Conservation (phyloP, 345 rosid species). For the Euphorbia tirucalli region DNA sequence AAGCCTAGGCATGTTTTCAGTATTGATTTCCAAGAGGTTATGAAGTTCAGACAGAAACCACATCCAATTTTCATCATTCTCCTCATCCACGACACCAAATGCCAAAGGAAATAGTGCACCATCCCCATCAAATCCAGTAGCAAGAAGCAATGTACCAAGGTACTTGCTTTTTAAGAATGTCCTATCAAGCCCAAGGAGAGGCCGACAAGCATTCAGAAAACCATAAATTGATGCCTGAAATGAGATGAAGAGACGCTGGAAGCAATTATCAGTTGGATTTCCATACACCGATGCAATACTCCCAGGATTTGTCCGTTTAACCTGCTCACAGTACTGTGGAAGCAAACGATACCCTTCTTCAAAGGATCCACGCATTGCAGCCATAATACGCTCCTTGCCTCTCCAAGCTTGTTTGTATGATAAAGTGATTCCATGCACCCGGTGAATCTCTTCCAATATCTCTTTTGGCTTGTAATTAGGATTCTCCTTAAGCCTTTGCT, state of each 20-base stretch:
- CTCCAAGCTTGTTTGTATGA: constrained; percentile 99
- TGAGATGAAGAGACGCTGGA: constrained; percentile 93
- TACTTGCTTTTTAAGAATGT: constrained; percentile 87
- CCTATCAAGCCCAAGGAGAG: constrained; percentile 88
- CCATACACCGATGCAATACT: constrained; percentile 93
- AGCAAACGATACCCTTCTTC: constrained; percentile 96
- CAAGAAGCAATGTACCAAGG: constrained; percentile 90
- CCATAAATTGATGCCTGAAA: constrained; percentile 98
- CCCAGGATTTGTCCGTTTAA: constrained; percentile 81
- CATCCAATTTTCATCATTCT: constrained; percentile 97
- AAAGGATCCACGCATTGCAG: constrained; percentile 97
- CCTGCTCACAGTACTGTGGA: constrained; percentile 91
- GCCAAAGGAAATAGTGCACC: constrained; percentile 92
- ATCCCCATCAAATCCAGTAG: constrained; percentile 94
- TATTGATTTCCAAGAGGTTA: constrained; percentile 81
- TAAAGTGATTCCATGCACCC: constrained; percentile 86
- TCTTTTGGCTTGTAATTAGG: constrained; percentile 96
- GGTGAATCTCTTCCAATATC: constrained; percentile 95
- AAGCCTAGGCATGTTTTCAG: constrained; percentile 97
- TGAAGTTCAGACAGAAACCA: constrained; percentile 98
- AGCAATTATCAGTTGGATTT: constrained; percentile 64
- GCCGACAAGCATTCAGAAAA: constrained; percentile 91
- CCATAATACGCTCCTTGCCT: constrained; percentile 97
- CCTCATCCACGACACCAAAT: constrained; percentile 95
- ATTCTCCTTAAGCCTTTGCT: constrained; percentile 85